phyloP scores from a whole-genome alignment of 139 green algal genomes.

The Parachlorella kessleri region DNA sequence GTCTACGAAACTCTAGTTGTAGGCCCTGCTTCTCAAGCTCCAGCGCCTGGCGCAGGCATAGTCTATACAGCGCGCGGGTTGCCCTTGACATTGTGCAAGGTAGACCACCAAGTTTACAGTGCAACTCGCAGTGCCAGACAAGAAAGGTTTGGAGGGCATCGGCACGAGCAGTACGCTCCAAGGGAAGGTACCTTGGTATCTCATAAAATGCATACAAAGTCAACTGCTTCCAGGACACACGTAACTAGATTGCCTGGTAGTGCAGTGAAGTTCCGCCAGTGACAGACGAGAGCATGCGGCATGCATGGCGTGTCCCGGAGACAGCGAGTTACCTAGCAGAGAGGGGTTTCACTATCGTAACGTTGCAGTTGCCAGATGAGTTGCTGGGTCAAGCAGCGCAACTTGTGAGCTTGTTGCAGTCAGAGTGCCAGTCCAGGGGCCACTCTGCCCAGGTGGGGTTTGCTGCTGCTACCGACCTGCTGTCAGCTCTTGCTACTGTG shows the following conservation, averaged over 20 bases:
- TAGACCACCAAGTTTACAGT: too few relatives aligned
- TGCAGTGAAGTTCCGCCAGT: too few relatives aligned
- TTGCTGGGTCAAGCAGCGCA: conserved; percentile 46
- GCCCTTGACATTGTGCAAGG: too few relatives aligned
- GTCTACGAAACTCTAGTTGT: conserved; percentile 9
- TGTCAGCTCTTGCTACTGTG: too few relatives aligned
- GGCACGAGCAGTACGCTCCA: too few relatives aligned
- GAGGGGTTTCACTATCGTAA: conserved; percentile 43
- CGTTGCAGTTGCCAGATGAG: conserved; percentile 81
- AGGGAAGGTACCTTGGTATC: too few relatives aligned
- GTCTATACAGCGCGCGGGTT: conserved; percentile 21
- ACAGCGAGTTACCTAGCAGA: conserved; percentile 55
- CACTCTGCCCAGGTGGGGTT: conserved; percentile 23
- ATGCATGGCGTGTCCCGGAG: conserved; percentile 37
- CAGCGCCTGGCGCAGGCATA: conserved; percentile 11
- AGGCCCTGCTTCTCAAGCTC: conserved; percentile 18
- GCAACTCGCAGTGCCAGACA: too few relatives aligned
- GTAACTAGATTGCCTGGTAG: too few relatives aligned
- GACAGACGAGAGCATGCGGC: too few relatives aligned
- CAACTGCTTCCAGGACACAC: too few relatives aligned
- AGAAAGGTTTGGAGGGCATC: too few relatives aligned
- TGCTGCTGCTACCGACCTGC: background rate
- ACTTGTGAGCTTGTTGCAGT: conserved; percentile 43
- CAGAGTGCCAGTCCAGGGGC: background rate
- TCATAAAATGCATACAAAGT: too few relatives aligned